Evolutionary conservation across 208 protist species (phyloP).

Genomic region (Leishmania tropica): DNA sequence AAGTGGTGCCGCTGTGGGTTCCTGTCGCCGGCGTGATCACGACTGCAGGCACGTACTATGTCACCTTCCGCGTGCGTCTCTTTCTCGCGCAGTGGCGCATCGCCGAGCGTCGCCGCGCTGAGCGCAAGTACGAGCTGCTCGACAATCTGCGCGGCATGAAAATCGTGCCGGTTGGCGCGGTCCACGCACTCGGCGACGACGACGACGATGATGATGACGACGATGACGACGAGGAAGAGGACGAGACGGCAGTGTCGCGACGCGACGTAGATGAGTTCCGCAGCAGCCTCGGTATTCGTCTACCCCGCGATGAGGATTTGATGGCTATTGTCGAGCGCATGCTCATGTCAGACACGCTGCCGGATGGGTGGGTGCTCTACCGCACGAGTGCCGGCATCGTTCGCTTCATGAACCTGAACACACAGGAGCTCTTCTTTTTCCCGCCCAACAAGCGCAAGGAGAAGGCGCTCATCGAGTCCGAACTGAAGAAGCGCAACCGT

Average conservation of each 20-base stretch:
- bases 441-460: conserved; percentile 72
- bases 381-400: conserved; percentile 86
- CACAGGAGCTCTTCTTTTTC: conserved; percentile 89
- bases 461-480: conserved; percentile 63
- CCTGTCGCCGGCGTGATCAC: conserved; percentile 52
- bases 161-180: conserved; percentile 34
- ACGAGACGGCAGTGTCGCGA: conserved; percentile 71
- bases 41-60: conserved; percentile 56
- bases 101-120: conserved; percentile 64
- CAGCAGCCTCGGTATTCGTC: conserved; percentile 79
- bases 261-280: conserved; percentile 89
- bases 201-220: conserved; percentile 61
- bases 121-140: conserved; percentile 76
- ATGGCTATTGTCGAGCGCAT: conserved; percentile 80
- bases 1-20: conserved; percentile 69
- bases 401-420: conserved; percentile 91
- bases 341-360: conserved; percentile 83
- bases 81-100: conserved; percentile 78
- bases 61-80: conserved; percentile 69
- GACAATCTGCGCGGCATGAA: conserved; percentile 58
- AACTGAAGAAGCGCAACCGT: conserved; percentile 72
- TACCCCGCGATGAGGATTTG: conserved; percentile 86
- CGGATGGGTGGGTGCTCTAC: conserved; percentile 89
- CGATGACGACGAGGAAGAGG: conserved; percentile 65
- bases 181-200: conserved; percentile 48